These are phyloP conservation scores for Hymenoscyphus salicellus DNA, from an alignment of 2,329 filamentous ascomycete species.

Conservation along the genomic window DNA sequence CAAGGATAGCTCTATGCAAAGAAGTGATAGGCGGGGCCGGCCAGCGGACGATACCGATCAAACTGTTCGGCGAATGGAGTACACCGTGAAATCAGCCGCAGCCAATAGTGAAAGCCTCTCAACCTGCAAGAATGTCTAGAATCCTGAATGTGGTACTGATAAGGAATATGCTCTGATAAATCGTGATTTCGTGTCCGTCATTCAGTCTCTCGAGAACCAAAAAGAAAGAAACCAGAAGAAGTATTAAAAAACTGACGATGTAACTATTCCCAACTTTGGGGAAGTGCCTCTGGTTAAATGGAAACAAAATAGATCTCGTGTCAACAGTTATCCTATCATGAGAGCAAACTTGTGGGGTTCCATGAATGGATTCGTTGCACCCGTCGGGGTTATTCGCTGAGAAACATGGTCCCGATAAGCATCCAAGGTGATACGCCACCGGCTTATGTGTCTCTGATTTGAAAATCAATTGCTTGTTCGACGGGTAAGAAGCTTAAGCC, in stretches of 20 bases:
- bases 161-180: not conserved
- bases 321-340: not conserved
- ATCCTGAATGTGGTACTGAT: not conserved
- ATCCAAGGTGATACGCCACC: conserved; percentile 5
- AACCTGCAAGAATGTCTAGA: conserved; percentile 8
- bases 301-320: not conserved
- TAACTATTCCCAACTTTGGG: not conserved
- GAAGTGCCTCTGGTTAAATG: not conserved
- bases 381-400: conserved; percentile 5
- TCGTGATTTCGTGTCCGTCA: conserved; percentile 3
- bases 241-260: not conserved
- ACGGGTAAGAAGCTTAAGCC: conserved; percentile 1
- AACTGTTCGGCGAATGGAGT: conserved; percentile 21
- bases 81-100: conserved; percentile 17
- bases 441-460: conserved; percentile 1
- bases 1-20: conserved; percentile 18
- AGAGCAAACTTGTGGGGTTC: not conserved
- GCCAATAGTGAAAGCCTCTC: conserved; percentile 10
- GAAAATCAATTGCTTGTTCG: conserved; percentile 4
- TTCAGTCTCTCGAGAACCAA: not conserved
- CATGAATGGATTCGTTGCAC: conserved; percentile 7
- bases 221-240: conserved; percentile 2
- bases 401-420: conserved; percentile 3
- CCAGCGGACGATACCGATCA: conserved; percentile 27
- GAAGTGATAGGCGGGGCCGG: conserved; percentile 15